A percentile compares a stretch with the other conserved stretches of the same genome.
Evolutionary conservation across 2,329 filamentous ascomycete species (phyloP).

Genomic region (Aspergillus fumigatiaffinis): DNA sequence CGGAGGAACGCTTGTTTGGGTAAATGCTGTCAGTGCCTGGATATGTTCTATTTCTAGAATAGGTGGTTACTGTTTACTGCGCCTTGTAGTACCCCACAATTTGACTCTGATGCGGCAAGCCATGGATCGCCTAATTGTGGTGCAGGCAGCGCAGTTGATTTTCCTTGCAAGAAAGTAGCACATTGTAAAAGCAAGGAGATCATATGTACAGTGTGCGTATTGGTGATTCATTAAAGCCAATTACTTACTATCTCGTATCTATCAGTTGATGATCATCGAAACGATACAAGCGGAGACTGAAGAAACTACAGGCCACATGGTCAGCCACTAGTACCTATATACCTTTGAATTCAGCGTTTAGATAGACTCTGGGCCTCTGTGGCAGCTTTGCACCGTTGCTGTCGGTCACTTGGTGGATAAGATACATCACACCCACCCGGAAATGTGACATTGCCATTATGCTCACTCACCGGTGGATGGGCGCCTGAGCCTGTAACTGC

Average conservation of each 20-base stretch:
- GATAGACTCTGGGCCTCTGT: too few species aligned
- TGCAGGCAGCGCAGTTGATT: neutral
- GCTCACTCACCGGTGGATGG: neutral
- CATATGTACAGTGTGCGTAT: neutral
- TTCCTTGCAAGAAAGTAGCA: neutral
- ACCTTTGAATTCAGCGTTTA: too few species aligned
- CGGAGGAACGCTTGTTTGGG: neutral
- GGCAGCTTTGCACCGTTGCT: too few species aligned
- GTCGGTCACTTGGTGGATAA: too few species aligned
- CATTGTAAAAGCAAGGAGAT: neutral
- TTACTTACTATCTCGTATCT: neutral
- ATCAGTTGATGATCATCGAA: neutral
- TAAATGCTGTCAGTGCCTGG: neutral
- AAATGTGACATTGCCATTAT: neutral
- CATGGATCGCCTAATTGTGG: neutral
- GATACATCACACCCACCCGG: neutral
- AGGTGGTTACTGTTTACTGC: neutral
- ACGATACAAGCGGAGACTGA: neutral
- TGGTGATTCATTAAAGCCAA: neutral
- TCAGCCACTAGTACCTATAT: neutral
- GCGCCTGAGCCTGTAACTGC: constrained; percentile 9
- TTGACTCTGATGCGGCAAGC: neutral
- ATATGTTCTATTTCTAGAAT: neutral
- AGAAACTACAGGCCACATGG: neutral
- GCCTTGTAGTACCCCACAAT: neutral